Base-by-base conservation (phyloP, 106 monocot species). In the Gastrodia elata region DNA sequence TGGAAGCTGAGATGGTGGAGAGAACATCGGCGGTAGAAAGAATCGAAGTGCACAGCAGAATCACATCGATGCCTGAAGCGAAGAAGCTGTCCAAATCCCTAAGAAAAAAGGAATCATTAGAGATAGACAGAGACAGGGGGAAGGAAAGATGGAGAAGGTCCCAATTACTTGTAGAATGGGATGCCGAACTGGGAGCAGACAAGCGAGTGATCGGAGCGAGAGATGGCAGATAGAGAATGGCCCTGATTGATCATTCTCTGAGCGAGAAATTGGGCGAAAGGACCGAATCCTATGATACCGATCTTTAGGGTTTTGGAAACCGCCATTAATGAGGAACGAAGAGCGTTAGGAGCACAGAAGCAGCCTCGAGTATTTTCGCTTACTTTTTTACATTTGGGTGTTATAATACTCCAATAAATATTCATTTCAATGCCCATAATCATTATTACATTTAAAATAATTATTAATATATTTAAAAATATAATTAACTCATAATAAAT, bases 261-360 rank as follows among this genome's bases (percentile, higher is more conserved):
- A 5, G 84, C 42, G 14, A 84, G 77, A 71, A 84, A 84, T 74
- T 80, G 73, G 2, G 68, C 84, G 42, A 84, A 84, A 37, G 72
- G 56, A 26, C 84, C 84, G 69, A 84, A 84, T 14, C 84, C 80
- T 4, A 80, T 68, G 70, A 84, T 80, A 1, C 77, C 84, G 61
- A 84, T 84, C 38, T 39, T 73, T 18, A 84, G 72, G 35, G n/a
- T 25, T 71, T 8, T 43, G 41, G 71, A 2, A 32, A 11, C 14
- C 30, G 43, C 44, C 71, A 44, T 71, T 30, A 27, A 39, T 9
- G 64, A 1, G 30, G 64, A 24, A 24, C 6, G 5, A 0, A n/a
- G 30, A 24, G 32, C 6, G 64, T 9, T 41, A 41, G 41, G 11
- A 41, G 41, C 41, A 7, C 41, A n/a, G n/a, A n/a, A n/a, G n/a